Conservation (phyloP, 2,329 filamentous ascomycete genomes). For the Domatiomyces catenatus region DNA sequence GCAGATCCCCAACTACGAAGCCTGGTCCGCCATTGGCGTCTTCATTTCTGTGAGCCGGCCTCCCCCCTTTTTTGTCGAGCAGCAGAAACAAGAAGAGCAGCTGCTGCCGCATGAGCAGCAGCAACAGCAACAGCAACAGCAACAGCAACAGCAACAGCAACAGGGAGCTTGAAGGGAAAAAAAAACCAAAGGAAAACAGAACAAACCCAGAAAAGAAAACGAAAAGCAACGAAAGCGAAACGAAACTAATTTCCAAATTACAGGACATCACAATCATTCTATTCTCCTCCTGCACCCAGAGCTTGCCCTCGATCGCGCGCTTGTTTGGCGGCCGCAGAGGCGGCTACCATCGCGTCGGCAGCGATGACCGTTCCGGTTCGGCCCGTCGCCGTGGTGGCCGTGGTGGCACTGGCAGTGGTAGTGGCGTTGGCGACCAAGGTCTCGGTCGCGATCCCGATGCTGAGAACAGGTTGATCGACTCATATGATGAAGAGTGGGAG, state of each 20-base stretch:
- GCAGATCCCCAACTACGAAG: slow-evolving; percentile 81
- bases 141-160: too few relatives aligned
- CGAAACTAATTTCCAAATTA: slow-evolving; percentile 1
- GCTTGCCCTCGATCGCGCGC: slow-evolving; percentile 23
- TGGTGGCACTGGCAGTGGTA: slow-evolving; percentile 5
- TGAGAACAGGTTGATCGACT: slow-evolving; percentile 87
- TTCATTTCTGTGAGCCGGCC: slow-evolving; percentile 56
- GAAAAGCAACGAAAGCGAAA: slow-evolving; percentile 8
- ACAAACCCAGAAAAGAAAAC: slow-evolving; percentile 4
- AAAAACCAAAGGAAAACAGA: too few relatives aligned
- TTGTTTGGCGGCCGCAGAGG: slow-evolving; percentile 19
- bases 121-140: slow-evolving; percentile 7
- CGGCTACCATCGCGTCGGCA: slow-evolving; percentile 23
- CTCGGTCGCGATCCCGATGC: slow-evolving; percentile 48
- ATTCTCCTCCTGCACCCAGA: slow-evolving; percentile 29
- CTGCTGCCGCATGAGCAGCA: slow-evolving; percentile 3
- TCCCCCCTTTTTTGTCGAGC: slow-evolving; percentile 4
- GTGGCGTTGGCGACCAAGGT: slow-evolving; percentile 26
- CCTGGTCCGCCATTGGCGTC: slow-evolving; percentile 77
- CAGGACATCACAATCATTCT: slow-evolving; percentile 33
- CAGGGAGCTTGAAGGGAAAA: too few relatives aligned
- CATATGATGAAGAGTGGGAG: slow-evolving; percentile 94
- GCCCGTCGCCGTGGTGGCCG: too few relatives aligned
- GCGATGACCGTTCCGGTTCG: slow-evolving; percentile 15
- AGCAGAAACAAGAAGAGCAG: too few relatives aligned